phyloP scores from a whole-genome alignment of 148 eudicot genomes.

The Heliosperma pusillum region DNA sequence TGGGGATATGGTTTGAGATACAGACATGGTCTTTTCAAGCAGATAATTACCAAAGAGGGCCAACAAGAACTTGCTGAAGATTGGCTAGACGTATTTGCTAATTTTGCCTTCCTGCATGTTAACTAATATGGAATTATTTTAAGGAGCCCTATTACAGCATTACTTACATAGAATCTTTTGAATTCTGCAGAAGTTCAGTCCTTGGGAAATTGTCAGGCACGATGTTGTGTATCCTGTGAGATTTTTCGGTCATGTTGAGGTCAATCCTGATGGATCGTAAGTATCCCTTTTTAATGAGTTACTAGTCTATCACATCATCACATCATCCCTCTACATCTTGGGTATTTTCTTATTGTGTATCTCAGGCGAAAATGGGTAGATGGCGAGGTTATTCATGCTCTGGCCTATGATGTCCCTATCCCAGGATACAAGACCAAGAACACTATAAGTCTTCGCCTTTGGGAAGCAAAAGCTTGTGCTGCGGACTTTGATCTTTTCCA shows the following conservation, averaged over 20 bases:
- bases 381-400: conserved; percentile 88
- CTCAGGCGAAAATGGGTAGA: conserved; percentile 87
- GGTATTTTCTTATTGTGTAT: conserved; percentile 14
- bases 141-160: conserved; percentile 1
- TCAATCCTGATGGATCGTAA: conserved; percentile 79
- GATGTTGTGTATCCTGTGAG: conserved; percentile 83
- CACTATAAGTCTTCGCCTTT: conserved; percentile 92
- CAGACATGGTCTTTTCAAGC: conserved; percentile 95
- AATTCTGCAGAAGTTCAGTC: conserved; percentile 82
- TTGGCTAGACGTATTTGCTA: conserved; percentile 78
- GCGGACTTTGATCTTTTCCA: conserved; percentile 77
- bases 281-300: conserved; percentile 32
- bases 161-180: conserved; percentile 15
- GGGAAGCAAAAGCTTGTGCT: conserved; percentile 97
- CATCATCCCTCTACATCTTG: background rate
- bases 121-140: background rate
- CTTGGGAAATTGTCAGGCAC: conserved; percentile 97
- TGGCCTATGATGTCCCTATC: conserved; percentile 97
- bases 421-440: conserved; percentile 96
- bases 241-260: conserved; percentile 87
- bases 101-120: background rate
- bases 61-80: conserved; percentile 92
- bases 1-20: conserved; percentile 99
- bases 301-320: background rate
- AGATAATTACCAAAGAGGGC: conserved; percentile 70